Percentiles rank a stretch among this genome's conserved stretches.
Conservation (phyloP, 768 basidiomycete species). For the Omphalotus guepiniiformis region DNA sequence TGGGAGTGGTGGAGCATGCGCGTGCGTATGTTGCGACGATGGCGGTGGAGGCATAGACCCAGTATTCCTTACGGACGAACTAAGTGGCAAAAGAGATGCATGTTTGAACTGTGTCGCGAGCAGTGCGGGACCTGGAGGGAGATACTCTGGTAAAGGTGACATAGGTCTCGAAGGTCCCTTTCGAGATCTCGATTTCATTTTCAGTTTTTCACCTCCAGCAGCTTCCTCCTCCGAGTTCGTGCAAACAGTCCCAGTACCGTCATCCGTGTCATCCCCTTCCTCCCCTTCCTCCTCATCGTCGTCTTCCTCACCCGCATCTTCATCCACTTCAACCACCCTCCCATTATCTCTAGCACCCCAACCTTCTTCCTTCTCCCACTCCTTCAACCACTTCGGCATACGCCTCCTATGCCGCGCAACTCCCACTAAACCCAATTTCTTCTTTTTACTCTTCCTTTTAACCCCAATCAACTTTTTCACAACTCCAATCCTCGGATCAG, state of each 20-base stretch:
- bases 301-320: constrained; percentile 31
- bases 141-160: constrained; percentile 68
- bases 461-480: constrained; percentile 64
- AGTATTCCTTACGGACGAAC: constrained; percentile 55
- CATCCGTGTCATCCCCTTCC: constrained; percentile 17
- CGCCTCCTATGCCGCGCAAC: constrained; percentile 19
- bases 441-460: constrained; percentile 56
- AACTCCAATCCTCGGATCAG: constrained; percentile 70
- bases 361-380: constrained; percentile 38
- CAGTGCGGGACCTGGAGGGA: constrained; percentile 67
- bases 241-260: constrained; percentile 7
- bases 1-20: no score
- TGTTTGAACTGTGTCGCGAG: constrained; percentile 70
- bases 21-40: no score
- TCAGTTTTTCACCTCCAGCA: constrained; percentile 6
- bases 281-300: constrained; percentile 25
- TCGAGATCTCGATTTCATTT: constrained; percentile 13
- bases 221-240: constrained; percentile 30
- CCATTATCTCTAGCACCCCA: constrained; percentile 20
- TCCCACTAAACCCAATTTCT: constrained; percentile 28
- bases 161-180: constrained; percentile 43
- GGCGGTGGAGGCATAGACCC: no score
- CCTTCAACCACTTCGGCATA: constrained; percentile 37
- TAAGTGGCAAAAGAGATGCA: constrained; percentile 53
- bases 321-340: constrained; percentile 26